These are phyloP conservation scores for Casuarina glauca DNA, from an alignment of 306 rosid genomes.

Conservation along the genomic window DNA sequence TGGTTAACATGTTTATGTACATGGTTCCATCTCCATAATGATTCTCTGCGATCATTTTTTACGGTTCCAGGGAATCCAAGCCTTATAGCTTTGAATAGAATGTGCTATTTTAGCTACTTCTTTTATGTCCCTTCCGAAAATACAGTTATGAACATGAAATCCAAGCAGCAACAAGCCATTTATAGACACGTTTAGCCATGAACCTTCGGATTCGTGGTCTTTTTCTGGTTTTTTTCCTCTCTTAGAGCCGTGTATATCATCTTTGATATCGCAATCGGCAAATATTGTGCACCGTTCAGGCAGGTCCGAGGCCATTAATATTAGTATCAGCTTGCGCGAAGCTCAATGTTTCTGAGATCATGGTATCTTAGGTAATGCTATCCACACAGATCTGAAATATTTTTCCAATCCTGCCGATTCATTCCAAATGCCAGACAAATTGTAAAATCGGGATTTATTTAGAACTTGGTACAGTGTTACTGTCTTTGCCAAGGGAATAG, in stretches of 20 bases:
- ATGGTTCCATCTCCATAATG: slow-evolving; percentile 29
- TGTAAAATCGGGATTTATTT: not conserved
- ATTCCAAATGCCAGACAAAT: not conserved
- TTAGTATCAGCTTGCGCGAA: too few relatives aligned
- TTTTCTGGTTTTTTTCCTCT: too few relatives aligned
- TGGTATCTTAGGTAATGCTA: too few relatives aligned
- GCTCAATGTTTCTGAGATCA: too few relatives aligned
- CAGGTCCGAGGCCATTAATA: too few relatives aligned
- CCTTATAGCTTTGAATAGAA: slow-evolving; percentile 28
- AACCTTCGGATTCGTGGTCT: too few relatives aligned
- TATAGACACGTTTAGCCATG: not conserved
- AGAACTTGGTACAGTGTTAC: too few relatives aligned
- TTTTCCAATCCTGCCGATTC: not conserved
- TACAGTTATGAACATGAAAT: not conserved
- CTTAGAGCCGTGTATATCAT: too few relatives aligned
- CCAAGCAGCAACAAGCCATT: not conserved
- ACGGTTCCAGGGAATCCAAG: slow-evolving; percentile 67
- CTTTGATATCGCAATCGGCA: too few relatives aligned
- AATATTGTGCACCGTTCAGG: too few relatives aligned
- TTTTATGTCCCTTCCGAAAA: slow-evolving; percentile 17
- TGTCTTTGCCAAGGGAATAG: too few relatives aligned
- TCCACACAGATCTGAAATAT: too few relatives aligned
- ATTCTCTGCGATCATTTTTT: slow-evolving; percentile 78
- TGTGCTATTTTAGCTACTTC: slow-evolving; percentile 30
- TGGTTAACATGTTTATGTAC: slow-evolving; percentile 29